Percentiles rank a stretch among this genome's conserved stretches.
Conservation (phyloP, 192 early-diverging fungal species). For the Entomortierella beljakovae region DNA sequence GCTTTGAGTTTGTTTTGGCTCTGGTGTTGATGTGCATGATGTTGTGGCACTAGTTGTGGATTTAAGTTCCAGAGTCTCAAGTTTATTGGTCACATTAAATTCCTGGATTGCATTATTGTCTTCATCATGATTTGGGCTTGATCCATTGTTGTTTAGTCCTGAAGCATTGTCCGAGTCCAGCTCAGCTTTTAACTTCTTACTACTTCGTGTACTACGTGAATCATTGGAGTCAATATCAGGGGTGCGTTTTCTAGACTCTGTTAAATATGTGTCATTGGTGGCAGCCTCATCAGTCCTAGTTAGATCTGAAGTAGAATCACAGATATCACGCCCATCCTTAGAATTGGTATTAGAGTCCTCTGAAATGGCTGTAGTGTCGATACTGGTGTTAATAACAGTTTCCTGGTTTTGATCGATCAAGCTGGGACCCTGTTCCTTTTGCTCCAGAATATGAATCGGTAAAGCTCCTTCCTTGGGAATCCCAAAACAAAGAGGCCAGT, state of each 20-base stretch:
- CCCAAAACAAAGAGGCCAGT: constrained; percentile 93
- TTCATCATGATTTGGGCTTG: background rate
- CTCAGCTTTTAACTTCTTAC: constrained; percentile 44
- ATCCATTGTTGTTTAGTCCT: background rate
- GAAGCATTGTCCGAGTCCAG: constrained; percentile 13
- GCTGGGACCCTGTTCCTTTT: constrained; percentile 14
- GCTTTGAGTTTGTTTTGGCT: background rate
- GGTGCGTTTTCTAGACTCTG: constrained; percentile 34
- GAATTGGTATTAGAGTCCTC: background rate
- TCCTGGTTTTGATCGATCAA: constrained; percentile 1
- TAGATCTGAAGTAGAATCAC: background rate
- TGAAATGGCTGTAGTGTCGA: background rate
- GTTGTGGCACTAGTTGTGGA: constrained; percentile 3
- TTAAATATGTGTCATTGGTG: background rate
- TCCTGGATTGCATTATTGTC: constrained; percentile 6
- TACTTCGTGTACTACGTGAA: constrained; percentile 4
- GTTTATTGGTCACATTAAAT: constrained; percentile 15
- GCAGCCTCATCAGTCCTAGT: background rate
- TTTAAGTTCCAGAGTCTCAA: constrained; percentile 37
- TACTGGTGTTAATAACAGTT: background rate
- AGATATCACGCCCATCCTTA: background rate
- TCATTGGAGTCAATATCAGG: constrained; percentile 5
- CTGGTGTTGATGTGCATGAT: constrained; percentile 14
- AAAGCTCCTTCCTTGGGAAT: constrained; percentile 57
- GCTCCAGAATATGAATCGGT: constrained; percentile 45